phyloP scores from a whole-genome alignment of 2,329 filamentous ascomycete species.

The Stachybotrys chlorohalonatus region DNA sequence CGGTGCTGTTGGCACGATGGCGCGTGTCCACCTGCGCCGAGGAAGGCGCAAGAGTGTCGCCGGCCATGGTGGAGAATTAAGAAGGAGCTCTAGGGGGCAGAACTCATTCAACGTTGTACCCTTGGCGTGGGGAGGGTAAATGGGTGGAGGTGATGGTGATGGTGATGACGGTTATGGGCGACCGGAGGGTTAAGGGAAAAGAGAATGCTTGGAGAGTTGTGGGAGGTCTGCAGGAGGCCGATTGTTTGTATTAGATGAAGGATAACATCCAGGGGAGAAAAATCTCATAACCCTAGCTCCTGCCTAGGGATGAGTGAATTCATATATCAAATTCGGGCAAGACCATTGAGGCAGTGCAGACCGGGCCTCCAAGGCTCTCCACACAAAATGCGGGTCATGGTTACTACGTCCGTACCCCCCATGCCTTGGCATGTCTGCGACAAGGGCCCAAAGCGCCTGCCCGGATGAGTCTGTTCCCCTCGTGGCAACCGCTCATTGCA shows the following conservation, averaged over 20 bases:
- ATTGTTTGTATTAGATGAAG: neutral
- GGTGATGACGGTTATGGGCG: no score
- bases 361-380: neutral
- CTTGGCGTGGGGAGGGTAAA: neutral
- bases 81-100: neutral
- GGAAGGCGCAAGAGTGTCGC: neutral
- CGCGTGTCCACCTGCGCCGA: constrained; percentile 3
- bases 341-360: neutral
- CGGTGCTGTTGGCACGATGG: constrained; percentile 7
- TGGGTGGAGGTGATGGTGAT: no score
- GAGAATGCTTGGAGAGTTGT: no score
- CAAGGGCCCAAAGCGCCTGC: neutral
- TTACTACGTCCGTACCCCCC: no score
- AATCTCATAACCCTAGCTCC: neutral
- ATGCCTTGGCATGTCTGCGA: no score
- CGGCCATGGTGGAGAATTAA: neutral
- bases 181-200: no score
- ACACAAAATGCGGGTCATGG: neutral
- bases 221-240: no score
- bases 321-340: neutral
- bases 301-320: neutral
- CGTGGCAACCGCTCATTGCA: neutral
- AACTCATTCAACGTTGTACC: neutral
- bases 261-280: neutral
- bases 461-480: neutral